These are phyloP conservation scores for Yamadazyma kitorensis DNA, from an alignment of 805 yeast species.

Conservation along the genomic window DNA sequence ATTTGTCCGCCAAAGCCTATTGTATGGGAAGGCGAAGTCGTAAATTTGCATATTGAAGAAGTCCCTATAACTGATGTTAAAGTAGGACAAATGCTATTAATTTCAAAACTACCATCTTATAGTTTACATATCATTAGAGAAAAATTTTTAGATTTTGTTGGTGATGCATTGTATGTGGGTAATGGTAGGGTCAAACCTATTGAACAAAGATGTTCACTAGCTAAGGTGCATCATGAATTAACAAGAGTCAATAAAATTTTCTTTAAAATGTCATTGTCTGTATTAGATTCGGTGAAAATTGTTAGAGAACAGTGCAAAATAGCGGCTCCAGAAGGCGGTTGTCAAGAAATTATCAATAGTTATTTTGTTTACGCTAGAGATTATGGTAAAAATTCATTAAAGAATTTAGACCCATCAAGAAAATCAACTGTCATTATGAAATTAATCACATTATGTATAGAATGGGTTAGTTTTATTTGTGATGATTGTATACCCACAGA, in stretches of 20 bases:
- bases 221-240: slow-evolving; percentile 71
- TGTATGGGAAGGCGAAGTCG: slow-evolving; percentile 84
- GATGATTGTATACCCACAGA: slow-evolving; percentile 96
- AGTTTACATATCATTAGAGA: slow-evolving; percentile 54
- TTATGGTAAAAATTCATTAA: slow-evolving; percentile 68
- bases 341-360: slow-evolving; percentile 74
- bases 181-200: slow-evolving; percentile 36
- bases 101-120: slow-evolving; percentile 66
- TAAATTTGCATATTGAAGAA: slow-evolving; percentile 48
- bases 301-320: slow-evolving; percentile 54
- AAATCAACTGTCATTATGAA: slow-evolving; percentile 68
- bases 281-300: slow-evolving; percentile 57
- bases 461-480: slow-evolving; percentile 89
- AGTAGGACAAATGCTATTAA: slow-evolving; percentile 64
- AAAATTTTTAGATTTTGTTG: slow-evolving; percentile 55
- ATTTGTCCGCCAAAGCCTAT: slow-evolving; percentile 80
- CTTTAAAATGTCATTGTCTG: slow-evolving; percentile 62
- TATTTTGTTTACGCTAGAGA: slow-evolving; percentile 78
- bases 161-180: slow-evolving; percentile 47
- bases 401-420: slow-evolving; percentile 59
- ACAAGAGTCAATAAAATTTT: slow-evolving; percentile 62
- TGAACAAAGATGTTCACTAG: slow-evolving; percentile 68
- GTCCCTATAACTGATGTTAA: slow-evolving; percentile 56
- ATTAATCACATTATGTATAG: slow-evolving; percentile 72
- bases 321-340: slow-evolving; percentile 47